A percentile compares a stretch with the other conserved stretches of the same genome.
These are phyloP conservation scores for Monosporascus sp. DNA, from an alignment of 2,329 filamentous ascomycete species.

Conservation along the genomic window DNA sequence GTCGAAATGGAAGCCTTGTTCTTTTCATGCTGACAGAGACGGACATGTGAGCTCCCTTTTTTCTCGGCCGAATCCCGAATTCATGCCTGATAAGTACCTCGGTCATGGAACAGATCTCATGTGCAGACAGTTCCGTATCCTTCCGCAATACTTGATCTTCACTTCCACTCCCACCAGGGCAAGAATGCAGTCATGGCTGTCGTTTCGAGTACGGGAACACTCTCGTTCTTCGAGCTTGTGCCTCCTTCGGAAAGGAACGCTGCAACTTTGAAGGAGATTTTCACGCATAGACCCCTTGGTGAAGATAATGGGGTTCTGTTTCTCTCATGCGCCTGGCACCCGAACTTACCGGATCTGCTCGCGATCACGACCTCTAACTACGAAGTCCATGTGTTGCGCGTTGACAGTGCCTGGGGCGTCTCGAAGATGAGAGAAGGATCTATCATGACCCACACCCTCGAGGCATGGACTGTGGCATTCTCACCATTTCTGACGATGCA, in stretches of 20 bases:
- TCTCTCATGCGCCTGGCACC: slow-evolving; percentile 70
- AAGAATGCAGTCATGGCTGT: slow-evolving; percentile 57
- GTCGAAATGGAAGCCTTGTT: slow-evolving; percentile 67
- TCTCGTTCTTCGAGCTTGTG: slow-evolving; percentile 57
- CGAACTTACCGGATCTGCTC: slow-evolving; percentile 46
- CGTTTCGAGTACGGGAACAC: slow-evolving; percentile 69
- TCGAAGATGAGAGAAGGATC: slow-evolving; percentile 28
- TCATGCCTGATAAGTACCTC: slow-evolving; percentile 11
- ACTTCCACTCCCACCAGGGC: slow-evolving; percentile 59
- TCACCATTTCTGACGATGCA: slow-evolving; percentile 25
- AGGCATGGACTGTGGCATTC: slow-evolving; percentile 71
- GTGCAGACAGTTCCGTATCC: slow-evolving; percentile 57
- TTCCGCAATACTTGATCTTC: slow-evolving; percentile 77
- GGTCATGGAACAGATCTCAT: slow-evolving; percentile 36
- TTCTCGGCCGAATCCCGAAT: slow-evolving; percentile 1
- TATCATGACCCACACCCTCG: slow-evolving; percentile 48
- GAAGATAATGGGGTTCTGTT: slow-evolving; percentile 58
- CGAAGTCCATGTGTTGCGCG: slow-evolving; percentile 49
- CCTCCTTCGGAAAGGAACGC: slow-evolving; percentile 6
- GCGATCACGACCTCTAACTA: slow-evolving; percentile 69
- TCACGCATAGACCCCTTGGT: slow-evolving; percentile 39
- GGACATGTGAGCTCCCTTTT: slow-evolving; percentile 46
- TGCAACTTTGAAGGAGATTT: slow-evolving; percentile 28
- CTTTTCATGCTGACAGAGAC: slow-evolving; percentile 53
- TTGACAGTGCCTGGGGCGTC: slow-evolving; percentile 38